These are phyloP conservation scores for Spathaspora hagerdaliae DNA, from an alignment of 805 yeast species.

Conservation along the genomic window DNA sequence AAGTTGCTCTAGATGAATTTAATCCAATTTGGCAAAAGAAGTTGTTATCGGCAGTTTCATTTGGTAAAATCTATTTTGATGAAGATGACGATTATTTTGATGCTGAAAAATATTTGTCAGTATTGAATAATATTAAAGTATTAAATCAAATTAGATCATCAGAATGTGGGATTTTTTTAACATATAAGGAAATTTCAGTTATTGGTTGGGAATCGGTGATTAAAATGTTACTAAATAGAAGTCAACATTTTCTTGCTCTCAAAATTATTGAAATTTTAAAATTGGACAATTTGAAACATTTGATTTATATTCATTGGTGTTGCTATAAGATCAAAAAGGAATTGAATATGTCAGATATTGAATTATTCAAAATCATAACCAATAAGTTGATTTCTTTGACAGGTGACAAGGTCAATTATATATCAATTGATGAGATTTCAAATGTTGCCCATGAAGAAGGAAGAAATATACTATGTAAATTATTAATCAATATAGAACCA, in stretches of 20 bases:
- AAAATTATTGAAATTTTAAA: conserved; percentile 51
- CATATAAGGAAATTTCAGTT: conserved; percentile 48
- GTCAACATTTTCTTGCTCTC: conserved; percentile 58
- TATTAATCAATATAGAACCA: conserved; percentile 67
- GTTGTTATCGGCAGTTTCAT: conserved; percentile 73
- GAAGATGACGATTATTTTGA: conserved; percentile 34
- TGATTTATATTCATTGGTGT: conserved; percentile 78
- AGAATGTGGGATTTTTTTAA: conserved; percentile 66
- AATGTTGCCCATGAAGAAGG: conserved; percentile 79
- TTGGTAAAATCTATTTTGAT: conserved; percentile 69
- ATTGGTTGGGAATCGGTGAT: conserved; percentile 57
- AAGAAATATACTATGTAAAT: conserved; percentile 60
- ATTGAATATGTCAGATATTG: conserved; percentile 52
- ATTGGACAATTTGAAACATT: conserved; percentile 32
- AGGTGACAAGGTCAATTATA: conserved; percentile 20
- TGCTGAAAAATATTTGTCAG: conserved; percentile 58
- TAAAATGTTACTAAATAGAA: conserved; percentile 53
- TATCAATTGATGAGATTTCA: conserved; percentile 57
- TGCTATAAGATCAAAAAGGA: conserved; percentile 59
- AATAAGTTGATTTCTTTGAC: conserved; percentile 36
- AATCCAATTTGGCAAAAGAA: conserved; percentile 77
- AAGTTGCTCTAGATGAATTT: conserved; percentile 75
- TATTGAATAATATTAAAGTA: conserved; percentile 58
- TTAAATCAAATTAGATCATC: conserved; percentile 64
- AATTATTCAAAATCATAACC: conserved; percentile 48